phyloP scores from a whole-genome alignment of 202 grass and related monocot genomes.

The Schoenoplectus triqueter region DNA sequence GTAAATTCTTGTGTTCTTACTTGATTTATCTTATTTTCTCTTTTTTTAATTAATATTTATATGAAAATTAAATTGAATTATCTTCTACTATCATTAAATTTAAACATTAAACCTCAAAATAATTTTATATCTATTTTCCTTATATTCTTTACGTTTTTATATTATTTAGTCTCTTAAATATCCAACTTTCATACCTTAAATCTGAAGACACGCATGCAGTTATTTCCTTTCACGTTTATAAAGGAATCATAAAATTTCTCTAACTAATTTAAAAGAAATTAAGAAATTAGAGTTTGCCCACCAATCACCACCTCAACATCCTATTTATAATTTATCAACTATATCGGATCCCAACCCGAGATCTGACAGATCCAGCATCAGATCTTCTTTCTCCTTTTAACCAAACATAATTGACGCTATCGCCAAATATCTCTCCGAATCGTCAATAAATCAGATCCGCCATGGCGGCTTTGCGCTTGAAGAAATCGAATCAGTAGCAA shows the following conservation, averaged over 20 bases:
- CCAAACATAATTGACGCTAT: not conserved
- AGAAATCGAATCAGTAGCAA: not conserved
- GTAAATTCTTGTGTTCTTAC: too few species aligned
- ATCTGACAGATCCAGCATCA: conserved; percentile 5
- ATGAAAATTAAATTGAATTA: too few species aligned
- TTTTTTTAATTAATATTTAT: too few species aligned
- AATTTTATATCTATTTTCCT: too few species aligned
- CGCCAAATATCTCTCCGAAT: conserved; percentile 2
- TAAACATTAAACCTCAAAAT: too few species aligned
- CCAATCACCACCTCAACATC: not conserved
- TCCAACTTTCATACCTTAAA: too few species aligned
- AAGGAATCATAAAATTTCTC: not conserved
- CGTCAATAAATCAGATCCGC: conserved; percentile 16
- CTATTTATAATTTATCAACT: not conserved
- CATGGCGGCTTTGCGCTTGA: not conserved
- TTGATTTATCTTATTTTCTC: too few species aligned
- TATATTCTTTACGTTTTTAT: too few species aligned
- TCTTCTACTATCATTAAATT: too few species aligned
- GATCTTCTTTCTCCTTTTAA: conserved; percentile 10
- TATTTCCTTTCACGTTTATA: not conserved
- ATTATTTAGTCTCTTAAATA: too few species aligned
- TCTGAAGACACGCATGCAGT: not conserved
- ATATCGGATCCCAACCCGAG: not conserved
- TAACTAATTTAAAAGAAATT: not conserved
- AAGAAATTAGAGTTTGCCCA: not conserved